Percentiles rank a stretch among this genome's conserved stretches.
Conservation (phyloP, 805 yeast species). For the Yamadazyma insecticola region DNA sequence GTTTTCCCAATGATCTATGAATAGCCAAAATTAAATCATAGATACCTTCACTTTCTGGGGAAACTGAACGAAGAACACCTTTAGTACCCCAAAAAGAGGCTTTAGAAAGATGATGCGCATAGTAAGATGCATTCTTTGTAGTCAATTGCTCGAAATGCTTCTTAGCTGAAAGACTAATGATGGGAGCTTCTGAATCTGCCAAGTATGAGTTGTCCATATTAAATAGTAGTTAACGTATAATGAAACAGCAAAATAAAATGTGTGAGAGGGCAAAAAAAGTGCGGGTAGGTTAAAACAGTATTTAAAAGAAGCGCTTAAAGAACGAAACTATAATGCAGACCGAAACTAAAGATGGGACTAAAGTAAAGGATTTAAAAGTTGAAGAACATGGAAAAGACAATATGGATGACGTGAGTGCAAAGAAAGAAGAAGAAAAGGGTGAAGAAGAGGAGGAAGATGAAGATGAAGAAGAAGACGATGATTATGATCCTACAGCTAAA, state of each 20-base stretch:
- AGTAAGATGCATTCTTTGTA: constrained; percentile 51
- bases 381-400: constrained; percentile 1
- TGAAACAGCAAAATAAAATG: too few relatives aligned
- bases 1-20: constrained; percentile 48
- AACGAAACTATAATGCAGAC: too few relatives aligned
- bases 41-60: constrained; percentile 74
- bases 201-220: constrained; percentile 12
- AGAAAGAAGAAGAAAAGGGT: constrained; percentile 9
- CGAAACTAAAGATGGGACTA: background rate
- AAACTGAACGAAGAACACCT: constrained; percentile 74
- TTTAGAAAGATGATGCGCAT: constrained; percentile 79
- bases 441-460: constrained; percentile 15
- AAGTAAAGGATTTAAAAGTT: constrained; percentile 1
- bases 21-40: constrained; percentile 63
- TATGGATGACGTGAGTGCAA: background rate
- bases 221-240: too few relatives aligned
- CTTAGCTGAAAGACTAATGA: constrained; percentile 53
- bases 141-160: constrained; percentile 65
- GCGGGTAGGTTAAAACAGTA: too few relatives aligned
- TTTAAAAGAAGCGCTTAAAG: too few relatives aligned
- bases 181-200: constrained; percentile 43
- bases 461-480: constrained; percentile 29
- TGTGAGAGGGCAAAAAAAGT: too few relatives aligned
- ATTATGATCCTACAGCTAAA: constrained; percentile 24
- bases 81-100: constrained; percentile 85